These are phyloP conservation scores for Ganoderma sinense DNA, from an alignment of 1,284 basidiomycete species.

Conservation along the genomic window DNA sequence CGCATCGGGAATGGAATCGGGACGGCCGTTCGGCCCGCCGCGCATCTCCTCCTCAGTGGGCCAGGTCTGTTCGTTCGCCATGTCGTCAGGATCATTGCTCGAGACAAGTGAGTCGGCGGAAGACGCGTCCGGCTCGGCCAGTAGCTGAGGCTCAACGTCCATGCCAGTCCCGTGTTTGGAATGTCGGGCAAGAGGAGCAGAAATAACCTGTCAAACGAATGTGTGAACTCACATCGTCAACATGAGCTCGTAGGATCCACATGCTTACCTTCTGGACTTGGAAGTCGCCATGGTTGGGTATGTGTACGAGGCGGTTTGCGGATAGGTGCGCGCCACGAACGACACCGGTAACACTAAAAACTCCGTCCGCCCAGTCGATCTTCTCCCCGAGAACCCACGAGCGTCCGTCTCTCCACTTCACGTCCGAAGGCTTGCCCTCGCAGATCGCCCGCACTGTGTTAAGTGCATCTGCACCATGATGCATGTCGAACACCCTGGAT, in stretches of 20 bases:
- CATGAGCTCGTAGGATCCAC: too few relatives aligned
- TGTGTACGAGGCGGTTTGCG: slow-evolving; percentile 87
- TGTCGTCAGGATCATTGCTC: slow-evolving; percentile 87
- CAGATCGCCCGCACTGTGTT: slow-evolving; percentile 79
- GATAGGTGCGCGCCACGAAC: slow-evolving; percentile 84
- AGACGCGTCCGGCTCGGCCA: slow-evolving; percentile 68
- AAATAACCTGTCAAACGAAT: slow-evolving; percentile 58
- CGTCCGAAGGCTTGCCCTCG: slow-evolving; percentile 80
- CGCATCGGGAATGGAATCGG: slow-evolving; percentile 67
- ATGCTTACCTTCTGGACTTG: slow-evolving; percentile 76
- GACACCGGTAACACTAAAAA: slow-evolving; percentile 82
- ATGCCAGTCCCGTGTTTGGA: slow-evolving; percentile 53
- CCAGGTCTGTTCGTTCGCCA: slow-evolving; percentile 98
- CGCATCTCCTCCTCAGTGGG: slow-evolving; percentile 97
- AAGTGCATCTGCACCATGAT: slow-evolving; percentile 69
- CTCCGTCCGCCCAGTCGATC: slow-evolving; percentile 65
- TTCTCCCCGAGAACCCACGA: slow-evolving; percentile 84
- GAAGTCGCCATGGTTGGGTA: slow-evolving; percentile 92
- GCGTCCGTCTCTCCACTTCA: slow-evolving; percentile 86
- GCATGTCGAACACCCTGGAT: slow-evolving; percentile 68
- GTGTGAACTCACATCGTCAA: neutral
- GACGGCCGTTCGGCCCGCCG: slow-evolving; percentile 41
- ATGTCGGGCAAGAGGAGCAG: slow-evolving; percentile 57
- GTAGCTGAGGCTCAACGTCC: slow-evolving; percentile 67
- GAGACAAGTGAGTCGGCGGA: slow-evolving; percentile 90